Evolutionary conservation across 176 grass and related monocot genomes (phyloP).

Genomic region (Rhynchospora breviuscula): DNA sequence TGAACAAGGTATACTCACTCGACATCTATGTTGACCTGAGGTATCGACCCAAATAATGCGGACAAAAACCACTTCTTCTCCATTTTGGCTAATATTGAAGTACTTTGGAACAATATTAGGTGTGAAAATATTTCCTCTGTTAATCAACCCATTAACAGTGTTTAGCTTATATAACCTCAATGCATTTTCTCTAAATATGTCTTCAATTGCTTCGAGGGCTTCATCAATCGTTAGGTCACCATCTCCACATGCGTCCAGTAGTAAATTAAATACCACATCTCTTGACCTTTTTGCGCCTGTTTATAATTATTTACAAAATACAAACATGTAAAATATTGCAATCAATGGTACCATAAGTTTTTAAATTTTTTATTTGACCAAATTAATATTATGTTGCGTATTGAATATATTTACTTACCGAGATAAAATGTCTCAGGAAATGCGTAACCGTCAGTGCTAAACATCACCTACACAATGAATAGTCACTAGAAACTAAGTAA

Average conservation of each 20-base stretch:
- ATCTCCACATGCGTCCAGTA: slow-evolving; percentile 73
- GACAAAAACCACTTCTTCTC: slow-evolving; percentile 63
- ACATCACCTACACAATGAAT: slow-evolving; percentile 72
- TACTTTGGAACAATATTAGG: slow-evolving; percentile 23
- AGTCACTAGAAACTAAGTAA: slow-evolving; percentile 27
- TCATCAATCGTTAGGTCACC: slow-evolving; percentile 81
- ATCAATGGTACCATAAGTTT: not conserved
- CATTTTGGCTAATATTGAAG: slow-evolving; percentile 15
- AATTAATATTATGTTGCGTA: slow-evolving; percentile 11
- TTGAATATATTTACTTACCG: slow-evolving; percentile 37
- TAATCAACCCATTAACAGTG: slow-evolving; percentile 31
- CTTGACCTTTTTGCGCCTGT: slow-evolving; percentile 76
- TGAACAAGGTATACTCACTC: slow-evolving; percentile 45
- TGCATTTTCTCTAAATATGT: slow-evolving; percentile 85
- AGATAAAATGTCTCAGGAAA: slow-evolving; percentile 98
- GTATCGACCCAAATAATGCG: slow-evolving; percentile 82
- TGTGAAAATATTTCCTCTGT: slow-evolving; percentile 26
- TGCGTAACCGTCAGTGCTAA: slow-evolving; percentile 94
- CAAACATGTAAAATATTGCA: not conserved
- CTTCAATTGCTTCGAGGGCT: slow-evolving; percentile 66
- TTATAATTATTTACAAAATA: slow-evolving; percentile 17
- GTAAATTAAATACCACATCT: slow-evolving; percentile 64
- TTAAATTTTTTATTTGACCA: slow-evolving; percentile 8
- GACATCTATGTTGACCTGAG: slow-evolving; percentile 90
- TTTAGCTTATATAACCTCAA: slow-evolving; percentile 76